These are phyloP conservation scores for Fusarium acutatum DNA, from an alignment of 2,329 filamentous ascomycete genomes.

Conservation along the genomic window DNA sequence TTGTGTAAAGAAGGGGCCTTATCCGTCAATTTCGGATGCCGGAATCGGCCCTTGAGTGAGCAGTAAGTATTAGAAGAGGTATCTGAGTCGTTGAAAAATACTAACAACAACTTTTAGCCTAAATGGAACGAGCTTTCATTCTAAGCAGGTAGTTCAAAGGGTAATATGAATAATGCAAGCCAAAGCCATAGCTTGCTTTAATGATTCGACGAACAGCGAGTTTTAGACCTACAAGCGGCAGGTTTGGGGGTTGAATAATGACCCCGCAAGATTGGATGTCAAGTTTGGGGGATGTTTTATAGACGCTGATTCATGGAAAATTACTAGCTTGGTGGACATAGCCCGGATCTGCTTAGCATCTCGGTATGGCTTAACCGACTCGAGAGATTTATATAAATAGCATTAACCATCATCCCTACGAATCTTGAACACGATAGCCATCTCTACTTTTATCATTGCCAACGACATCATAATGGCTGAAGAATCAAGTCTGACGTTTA, in stretches of 20 bases:
- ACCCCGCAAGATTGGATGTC: background rate
- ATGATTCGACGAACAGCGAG: background rate
- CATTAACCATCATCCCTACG: too few species aligned
- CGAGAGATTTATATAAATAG: background rate
- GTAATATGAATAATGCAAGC: background rate
- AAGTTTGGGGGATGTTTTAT: background rate
- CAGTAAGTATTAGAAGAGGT: background rate
- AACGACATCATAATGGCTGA: background rate
- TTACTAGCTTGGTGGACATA: background rate
- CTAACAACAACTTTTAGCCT: background rate
- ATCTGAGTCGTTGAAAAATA: background rate
- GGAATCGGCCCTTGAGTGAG: background rate
- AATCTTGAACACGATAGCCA: background rate
- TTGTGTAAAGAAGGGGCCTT: background rate
- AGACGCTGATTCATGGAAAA: slow-evolving; percentile 13
- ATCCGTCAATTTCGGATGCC: background rate
- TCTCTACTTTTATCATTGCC: background rate
- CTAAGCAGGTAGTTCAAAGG: background rate
- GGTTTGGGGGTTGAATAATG: background rate
- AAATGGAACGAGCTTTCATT: background rate
- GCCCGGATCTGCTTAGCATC: background rate
- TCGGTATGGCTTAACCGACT: background rate
- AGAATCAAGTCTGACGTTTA: slow-evolving; percentile 33
- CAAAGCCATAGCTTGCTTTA: background rate
- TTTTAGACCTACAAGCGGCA: background rate